A percentile compares a stretch with the other conserved stretches of the same genome.
Evolutionary conservation across 1,284 basidiomycete genomes (phyloP).

Genomic region (Ustilago tritici): DNA sequence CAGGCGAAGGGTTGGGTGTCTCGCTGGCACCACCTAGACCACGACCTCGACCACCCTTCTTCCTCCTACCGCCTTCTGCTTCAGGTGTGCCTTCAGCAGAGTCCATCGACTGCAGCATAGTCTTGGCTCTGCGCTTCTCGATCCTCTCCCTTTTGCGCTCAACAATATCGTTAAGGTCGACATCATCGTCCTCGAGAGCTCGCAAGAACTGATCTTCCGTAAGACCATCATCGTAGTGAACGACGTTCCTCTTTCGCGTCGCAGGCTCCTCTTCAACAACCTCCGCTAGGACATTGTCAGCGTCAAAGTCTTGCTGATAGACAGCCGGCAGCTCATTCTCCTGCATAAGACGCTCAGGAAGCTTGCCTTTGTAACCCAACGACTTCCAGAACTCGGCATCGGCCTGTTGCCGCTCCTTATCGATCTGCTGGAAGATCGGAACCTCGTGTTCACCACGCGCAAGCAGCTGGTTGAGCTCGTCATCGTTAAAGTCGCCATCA

Average conservation of each 20-base stretch:
- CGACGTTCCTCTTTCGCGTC: conserved; percentile 84
- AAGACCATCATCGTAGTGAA: conserved; percentile 94
- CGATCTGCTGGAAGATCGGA: conserved; percentile 84
- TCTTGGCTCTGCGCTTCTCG: conserved; percentile 64
- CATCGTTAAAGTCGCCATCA: conserved; percentile 93
- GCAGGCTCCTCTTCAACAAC: conserved; percentile 75
- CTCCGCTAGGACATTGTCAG: conserved; percentile 52
- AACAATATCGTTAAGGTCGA: conserved; percentile 74
- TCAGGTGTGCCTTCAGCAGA: conserved; percentile 61
- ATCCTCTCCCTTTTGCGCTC: conserved; percentile 69
- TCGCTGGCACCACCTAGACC: conserved; percentile 38
- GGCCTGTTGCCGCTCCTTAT: conserved; percentile 83
- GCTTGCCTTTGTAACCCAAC: conserved; percentile 75
- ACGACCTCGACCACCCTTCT: conserved; percentile 50
- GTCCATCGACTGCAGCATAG: conserved; percentile 40
- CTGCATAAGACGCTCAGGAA: conserved; percentile 83
- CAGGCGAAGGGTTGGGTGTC: conserved; percentile 56
- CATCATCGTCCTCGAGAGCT: conserved; percentile 87
- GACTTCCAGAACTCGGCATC: conserved; percentile 79
- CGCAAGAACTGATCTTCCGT: conserved; percentile 84
- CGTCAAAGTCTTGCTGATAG: conserved; percentile 79
- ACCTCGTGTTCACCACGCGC: conserved; percentile 86
- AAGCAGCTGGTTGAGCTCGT: conserved; percentile 94
- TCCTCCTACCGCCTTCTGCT: conserved; percentile 38
- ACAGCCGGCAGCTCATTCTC: conserved; percentile 91